A percentile compares a stretch with the other conserved stretches of the same genome.
These are phyloP conservation scores for Russula lepida DNA, from an alignment of 768 basidiomycete species.

Conservation along the genomic window DNA sequence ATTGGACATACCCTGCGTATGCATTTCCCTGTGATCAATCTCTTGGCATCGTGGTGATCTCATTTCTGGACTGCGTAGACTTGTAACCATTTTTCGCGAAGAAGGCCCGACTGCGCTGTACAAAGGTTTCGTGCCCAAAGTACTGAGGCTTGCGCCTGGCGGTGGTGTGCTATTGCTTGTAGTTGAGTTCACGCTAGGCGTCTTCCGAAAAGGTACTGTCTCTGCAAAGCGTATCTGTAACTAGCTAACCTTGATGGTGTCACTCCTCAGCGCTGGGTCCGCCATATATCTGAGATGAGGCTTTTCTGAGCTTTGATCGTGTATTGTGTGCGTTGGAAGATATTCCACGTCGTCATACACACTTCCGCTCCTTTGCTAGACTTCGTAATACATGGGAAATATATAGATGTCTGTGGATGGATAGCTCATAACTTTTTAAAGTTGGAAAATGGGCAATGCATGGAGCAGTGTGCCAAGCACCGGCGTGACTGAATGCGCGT, in stretches of 20 bases:
- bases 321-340: not conserved
- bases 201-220: constrained; percentile 62
- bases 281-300: constrained; percentile 8
- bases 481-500: not conserved
- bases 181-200: constrained; percentile 75
- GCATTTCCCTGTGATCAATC: not conserved
- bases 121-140: constrained; percentile 95
- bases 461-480: not conserved
- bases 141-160: constrained; percentile 88
- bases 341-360: not conserved
- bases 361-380: not conserved
- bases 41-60: not conserved
- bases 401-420: not conserved
- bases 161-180: constrained; percentile 91
- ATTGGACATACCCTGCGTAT: constrained; percentile 88
- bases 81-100: constrained; percentile 74
- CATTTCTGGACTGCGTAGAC: constrained; percentile 26
- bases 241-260: not conserved
- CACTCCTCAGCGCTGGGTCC: constrained; percentile 6
- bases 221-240: not conserved
- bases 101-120: constrained; percentile 83
- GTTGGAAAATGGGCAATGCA: not conserved
- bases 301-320: not conserved
- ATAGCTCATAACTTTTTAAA: not conserved
- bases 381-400: not conserved